Conservation (phyloP, 2,329 filamentous ascomycete species). For the Samsoniella hepiali region DNA sequence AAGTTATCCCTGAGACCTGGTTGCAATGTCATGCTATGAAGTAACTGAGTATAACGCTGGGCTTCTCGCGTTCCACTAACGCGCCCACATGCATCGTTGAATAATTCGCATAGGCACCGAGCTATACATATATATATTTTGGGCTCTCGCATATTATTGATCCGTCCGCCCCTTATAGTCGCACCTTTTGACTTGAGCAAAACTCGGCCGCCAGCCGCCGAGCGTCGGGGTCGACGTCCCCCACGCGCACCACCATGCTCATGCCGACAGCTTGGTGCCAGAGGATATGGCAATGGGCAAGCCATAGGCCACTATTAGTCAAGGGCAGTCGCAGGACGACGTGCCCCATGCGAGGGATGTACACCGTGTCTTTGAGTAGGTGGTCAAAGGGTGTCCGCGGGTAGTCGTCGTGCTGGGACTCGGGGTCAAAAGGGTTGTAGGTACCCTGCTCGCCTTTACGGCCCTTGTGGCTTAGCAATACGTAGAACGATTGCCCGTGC, state of each 20-base stretch:
- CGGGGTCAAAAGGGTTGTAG: slow-evolving; percentile 17
- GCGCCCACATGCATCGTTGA: too few species aligned
- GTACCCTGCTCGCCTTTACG: slow-evolving; percentile 16
- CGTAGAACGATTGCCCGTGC: slow-evolving; percentile 22
- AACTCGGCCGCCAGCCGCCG: slow-evolving; percentile 1
- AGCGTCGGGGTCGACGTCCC: slow-evolving; percentile 6
- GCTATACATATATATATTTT: neutral
- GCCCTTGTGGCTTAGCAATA: slow-evolving; percentile 18
- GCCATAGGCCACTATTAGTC: slow-evolving; percentile 37
- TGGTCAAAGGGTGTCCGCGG: slow-evolving; percentile 21
- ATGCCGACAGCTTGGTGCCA: slow-evolving; percentile 40
- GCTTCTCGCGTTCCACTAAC: too few species aligned
- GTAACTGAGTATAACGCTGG: too few species aligned
- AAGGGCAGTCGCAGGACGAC: slow-evolving; percentile 33
- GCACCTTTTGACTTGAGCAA: slow-evolving; percentile 1
- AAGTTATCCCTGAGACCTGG: too few species aligned
- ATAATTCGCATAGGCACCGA: too few species aligned
- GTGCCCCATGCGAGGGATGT: slow-evolving; percentile 35
- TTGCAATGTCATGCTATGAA: too few species aligned
- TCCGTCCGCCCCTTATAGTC: neutral
- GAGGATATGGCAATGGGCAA: slow-evolving; percentile 37
- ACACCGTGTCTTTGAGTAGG: slow-evolving; percentile 35
- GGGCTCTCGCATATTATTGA: neutral
- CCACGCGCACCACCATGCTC: slow-evolving; percentile 33
- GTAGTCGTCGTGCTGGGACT: slow-evolving; percentile 12